Conservation (phyloP, 2,329 filamentous ascomycete genomes). For the Ceratocystis papillata region DNA sequence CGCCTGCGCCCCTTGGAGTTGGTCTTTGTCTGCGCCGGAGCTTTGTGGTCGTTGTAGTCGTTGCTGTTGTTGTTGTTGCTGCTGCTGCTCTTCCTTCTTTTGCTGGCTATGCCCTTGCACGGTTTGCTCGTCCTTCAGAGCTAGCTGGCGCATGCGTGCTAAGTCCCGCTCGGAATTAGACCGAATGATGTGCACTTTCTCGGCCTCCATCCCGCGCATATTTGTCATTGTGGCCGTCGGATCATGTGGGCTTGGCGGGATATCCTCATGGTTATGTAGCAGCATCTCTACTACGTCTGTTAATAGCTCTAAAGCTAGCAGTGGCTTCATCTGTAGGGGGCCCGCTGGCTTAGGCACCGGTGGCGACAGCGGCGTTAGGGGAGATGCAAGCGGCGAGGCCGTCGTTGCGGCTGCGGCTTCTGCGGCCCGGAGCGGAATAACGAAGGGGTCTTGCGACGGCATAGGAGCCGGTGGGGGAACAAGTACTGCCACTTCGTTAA, state of each 20-base stretch:
- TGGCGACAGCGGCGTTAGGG: constrained; percentile 26
- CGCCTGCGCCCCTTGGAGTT: not conserved
- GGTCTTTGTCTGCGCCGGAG: too few relatives aligned
- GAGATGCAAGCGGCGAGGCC: constrained; percentile 26
- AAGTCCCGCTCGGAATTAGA: constrained; percentile 48
- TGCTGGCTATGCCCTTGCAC: constrained; percentile 16
- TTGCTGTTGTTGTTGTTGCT: not conserved
- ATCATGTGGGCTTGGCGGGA: constrained; percentile 64
- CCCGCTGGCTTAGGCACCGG: constrained; percentile 28
- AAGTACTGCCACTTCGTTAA: constrained; percentile 23
- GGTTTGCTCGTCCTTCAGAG: constrained; percentile 30
- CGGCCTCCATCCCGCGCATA: constrained; percentile 51
- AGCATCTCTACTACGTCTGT: constrained; percentile 59
- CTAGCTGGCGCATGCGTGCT: constrained; percentile 36
- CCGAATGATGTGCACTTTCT: constrained; percentile 50
- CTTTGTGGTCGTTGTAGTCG: constrained; percentile 11
- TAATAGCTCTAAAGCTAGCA: constrained; percentile 70
- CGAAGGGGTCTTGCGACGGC: constrained; percentile 34
- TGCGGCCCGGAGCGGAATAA: constrained; percentile 26
- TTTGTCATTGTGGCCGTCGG: constrained; percentile 54
- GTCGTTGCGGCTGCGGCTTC: constrained; percentile 8
- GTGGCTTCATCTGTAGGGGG: constrained; percentile 49
- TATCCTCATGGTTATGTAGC: constrained; percentile 62
- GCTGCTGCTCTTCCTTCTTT: constrained; percentile 18
- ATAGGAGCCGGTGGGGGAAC: constrained; percentile 37